Base-by-base conservation (phyloP, 352 stramenopile species). In the Blastocystis sp. region DNA sequence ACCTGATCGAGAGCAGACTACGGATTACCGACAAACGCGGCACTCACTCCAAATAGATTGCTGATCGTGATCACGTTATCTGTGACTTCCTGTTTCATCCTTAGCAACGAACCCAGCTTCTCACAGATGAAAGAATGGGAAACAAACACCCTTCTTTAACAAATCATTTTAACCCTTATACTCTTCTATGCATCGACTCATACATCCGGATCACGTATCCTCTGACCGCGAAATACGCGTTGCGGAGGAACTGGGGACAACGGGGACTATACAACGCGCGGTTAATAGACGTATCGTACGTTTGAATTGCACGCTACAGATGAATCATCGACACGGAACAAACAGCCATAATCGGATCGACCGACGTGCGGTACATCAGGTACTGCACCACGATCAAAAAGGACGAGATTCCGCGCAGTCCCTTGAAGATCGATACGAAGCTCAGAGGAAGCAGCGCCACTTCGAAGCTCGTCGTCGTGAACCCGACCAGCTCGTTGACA, bases 1-100 rank as follows among this genome's bases (percentile, higher is more conserved):
- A 69, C 61, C 29, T 85, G 74, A 69, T 59, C 65, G 31, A 85
- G 10, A 13, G 74, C 74, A 39, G 51, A 69, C 74, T 85, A 50
- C 37, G 31, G 31, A 59, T 85, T 0, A 85, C 12, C 45, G 45
- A 6, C 6, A 16, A 16, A 55, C 9, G 45, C 9, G 6, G 16
- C 45, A 16, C 16, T 19, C 16, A 55, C 45, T 55, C 45, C 45
- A 55, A 55, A 55, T 16, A 55, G 16, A 16, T 55, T 55, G 16
- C 45, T 55, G 9, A 55, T 55, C 45, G 45, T 55, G 16, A 55
- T 16, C 45, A 55, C 45, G 16, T 55, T 55, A 55, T 55, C 45
- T 16, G 45, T 55, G 45, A 55, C 45, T 55, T 55, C 45, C 6
- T 16, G 45, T 55, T 55, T 55, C 45, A 55, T 55, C n/a, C n/a